Evolutionary conservation across 305 asterid species (phyloP).

Genomic region (Andrographis paniculata): DNA sequence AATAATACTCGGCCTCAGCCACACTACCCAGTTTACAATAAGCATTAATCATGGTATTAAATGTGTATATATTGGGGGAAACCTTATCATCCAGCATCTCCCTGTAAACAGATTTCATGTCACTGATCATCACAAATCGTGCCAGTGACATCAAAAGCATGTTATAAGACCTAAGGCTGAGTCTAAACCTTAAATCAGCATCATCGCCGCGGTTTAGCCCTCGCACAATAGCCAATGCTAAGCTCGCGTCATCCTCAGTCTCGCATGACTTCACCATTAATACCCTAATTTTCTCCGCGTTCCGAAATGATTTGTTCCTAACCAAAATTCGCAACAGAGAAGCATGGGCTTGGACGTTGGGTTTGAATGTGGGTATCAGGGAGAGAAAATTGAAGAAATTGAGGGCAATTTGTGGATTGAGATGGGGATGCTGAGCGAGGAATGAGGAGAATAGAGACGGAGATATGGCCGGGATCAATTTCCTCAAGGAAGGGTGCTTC

Average conservation of each 20-base stretch:
- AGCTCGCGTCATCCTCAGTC: constrained; percentile 30
- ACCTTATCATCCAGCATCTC: constrained; percentile 61
- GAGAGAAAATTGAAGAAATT: constrained; percentile 41
- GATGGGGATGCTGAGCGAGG: constrained; percentile 44
- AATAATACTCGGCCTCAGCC: constrained; percentile 46
- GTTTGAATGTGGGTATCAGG: constrained; percentile 43
- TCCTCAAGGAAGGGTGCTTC: constrained; percentile 43
- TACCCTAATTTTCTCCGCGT: constrained; percentile 39
- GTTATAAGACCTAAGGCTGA: constrained; percentile 51
- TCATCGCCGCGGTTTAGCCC: constrained; percentile 31
- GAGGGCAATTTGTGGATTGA: constrained; percentile 49
- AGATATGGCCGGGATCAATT: constrained; percentile 44
- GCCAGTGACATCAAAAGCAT: constrained; percentile 52
- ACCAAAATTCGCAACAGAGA: constrained; percentile 49
- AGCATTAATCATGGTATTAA: constrained; percentile 66
- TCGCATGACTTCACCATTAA: constrained; percentile 49
- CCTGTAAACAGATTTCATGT: constrained; percentile 50
- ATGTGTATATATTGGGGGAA: constrained; percentile 64
- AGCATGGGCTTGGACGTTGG: constrained; percentile 37
- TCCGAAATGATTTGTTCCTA: constrained; percentile 27
- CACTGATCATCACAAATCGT: constrained; percentile 46
- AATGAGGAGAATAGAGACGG: constrained; percentile 44
- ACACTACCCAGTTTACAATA: constrained; percentile 68
- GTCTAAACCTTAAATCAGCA: constrained; percentile 31
- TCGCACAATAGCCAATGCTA: constrained; percentile 33